Base-by-base conservation (phyloP, 106 monocot species). In the Apostasia shenzhenica region DNA sequence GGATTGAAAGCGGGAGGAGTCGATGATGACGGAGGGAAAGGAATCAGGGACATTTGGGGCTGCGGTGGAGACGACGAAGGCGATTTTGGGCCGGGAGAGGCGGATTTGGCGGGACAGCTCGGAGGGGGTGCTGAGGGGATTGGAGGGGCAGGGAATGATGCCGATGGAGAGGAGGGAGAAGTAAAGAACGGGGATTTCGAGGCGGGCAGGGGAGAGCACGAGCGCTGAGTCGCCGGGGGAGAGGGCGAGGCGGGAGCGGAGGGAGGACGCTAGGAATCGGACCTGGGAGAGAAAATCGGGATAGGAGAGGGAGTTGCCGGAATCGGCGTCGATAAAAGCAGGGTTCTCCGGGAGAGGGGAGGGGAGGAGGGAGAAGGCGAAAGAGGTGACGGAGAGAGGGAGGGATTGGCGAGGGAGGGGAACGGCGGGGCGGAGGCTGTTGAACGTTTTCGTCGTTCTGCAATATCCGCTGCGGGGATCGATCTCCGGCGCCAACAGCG, bases 121-220 rank as follows among this genome's bases (percentile, higher is more conserved):
- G 42, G 69, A 63, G 9, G 48, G 38, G 8, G 80, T 69, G 63
- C 38, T 40, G 37, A 70, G 6, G 45, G 74, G 80, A 52, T 80
- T 80, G 55, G 70, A 48, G 9, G 74, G 80, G 45, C 63, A 73
- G 51, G 70, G 56, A 14, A 70, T 41, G 49, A 55, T 70, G 55
- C 80, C 74, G 47, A 74, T 14, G 58, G 73, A 79, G 70, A 79
- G 52, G 56, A 80, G 80, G 52, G 80, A 9, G 57, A 80, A 41
- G 51, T 70, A 80, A 43, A 74, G 80, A 14, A 80, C 43, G 55
- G 79, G 74, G 55, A 80, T 57, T 8, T 70, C 13, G 45, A 70
- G 70, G 64, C 73, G 51, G 46, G 70, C 6, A 3, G 74, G 69
- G 55, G 64, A 40, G 70, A 80, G 69, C 45, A 74, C 40, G 61